Evolutionary conservation across 2,329 filamentous ascomycete species (phyloP).

Genomic region (Colletotrichum sublineola): DNA sequence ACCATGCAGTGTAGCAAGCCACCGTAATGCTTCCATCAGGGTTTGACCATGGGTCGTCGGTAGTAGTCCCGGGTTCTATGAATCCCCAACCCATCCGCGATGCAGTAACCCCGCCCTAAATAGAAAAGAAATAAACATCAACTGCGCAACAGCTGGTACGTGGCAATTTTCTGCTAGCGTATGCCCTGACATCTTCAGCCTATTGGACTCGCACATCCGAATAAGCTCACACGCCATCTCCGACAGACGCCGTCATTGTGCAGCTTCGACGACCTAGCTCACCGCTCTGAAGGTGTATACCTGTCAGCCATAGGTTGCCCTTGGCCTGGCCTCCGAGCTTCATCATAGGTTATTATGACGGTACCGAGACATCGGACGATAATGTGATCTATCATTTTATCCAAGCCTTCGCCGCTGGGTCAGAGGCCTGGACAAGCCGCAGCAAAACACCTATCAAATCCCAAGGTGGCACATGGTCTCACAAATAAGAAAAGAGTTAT

Average conservation of each 20-base stretch:
- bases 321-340: not conserved
- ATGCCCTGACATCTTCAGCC: not conserved
- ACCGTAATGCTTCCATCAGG: not conserved
- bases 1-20: no score
- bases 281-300: not conserved
- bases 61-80: not conserved
- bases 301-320: not conserved
- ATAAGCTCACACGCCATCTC: not conserved
- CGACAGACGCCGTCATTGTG: not conserved
- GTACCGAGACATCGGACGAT: not conserved
- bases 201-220: not conserved
- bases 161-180: not conserved
- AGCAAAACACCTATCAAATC: not conserved
- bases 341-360: not conserved
- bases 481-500: rapidly evolving
- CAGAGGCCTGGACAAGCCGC: not conserved
- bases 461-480: not conserved
- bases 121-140: not conserved
- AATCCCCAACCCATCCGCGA: not conserved
- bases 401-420: not conserved
- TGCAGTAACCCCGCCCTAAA: not conserved
- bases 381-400: not conserved
- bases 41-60: not conserved
- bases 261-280: not conserved
- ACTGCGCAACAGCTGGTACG: no score